Conservation (phyloP, 352 stramenopile genomes). For the Globisporangium ultimum region DNA sequence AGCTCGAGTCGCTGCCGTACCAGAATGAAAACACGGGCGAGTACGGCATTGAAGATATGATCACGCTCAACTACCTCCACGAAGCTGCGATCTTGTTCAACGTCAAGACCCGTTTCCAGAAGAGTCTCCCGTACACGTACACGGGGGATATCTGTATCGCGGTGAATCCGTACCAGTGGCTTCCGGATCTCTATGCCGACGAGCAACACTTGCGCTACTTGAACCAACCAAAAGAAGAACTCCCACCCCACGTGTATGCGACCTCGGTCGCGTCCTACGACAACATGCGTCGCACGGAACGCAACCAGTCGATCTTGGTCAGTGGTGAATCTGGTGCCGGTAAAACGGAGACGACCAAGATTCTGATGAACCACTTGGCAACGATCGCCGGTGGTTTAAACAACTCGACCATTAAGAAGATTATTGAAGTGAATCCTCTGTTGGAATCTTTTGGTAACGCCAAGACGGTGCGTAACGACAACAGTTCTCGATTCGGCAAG, state of each 20-base stretch:
- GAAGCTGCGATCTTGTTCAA: slow-evolving; percentile 90
- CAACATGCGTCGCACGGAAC: slow-evolving; percentile 62
- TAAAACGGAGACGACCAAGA: slow-evolving; percentile 95
- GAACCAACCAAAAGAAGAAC: slow-evolving; percentile 68
- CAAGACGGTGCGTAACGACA: slow-evolving; percentile 97
- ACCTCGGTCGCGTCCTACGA: slow-evolving; percentile 77
- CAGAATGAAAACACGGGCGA: slow-evolving; percentile 74
- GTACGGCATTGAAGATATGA: slow-evolving; percentile 83
- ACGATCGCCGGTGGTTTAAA: slow-evolving; percentile 79
- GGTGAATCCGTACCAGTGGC: slow-evolving; percentile 96
- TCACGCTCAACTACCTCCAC: slow-evolving; percentile 88
- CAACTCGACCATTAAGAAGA: slow-evolving; percentile 94
- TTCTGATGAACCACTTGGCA: slow-evolving; percentile 86
- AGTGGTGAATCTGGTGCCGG: slow-evolving; percentile 87
- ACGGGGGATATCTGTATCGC: slow-evolving; percentile 97
- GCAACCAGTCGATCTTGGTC: slow-evolving; percentile 86
- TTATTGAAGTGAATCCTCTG: slow-evolving; percentile 98
- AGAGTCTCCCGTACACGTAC: slow-evolving; percentile 93
- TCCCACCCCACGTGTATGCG: slow-evolving; percentile 76
- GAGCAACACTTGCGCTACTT: slow-evolving; percentile 77
- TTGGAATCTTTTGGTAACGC: slow-evolving; percentile 99
- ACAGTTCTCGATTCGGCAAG: slow-evolving; percentile 96
- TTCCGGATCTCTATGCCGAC: slow-evolving; percentile 83
- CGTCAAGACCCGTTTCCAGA: slow-evolving; percentile 79
- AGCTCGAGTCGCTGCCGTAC: slow-evolving; percentile 79